These are phyloP conservation scores for Pseudonectria foliicola DNA, from an alignment of 2,329 filamentous ascomycete genomes.

Conservation along the genomic window DNA sequence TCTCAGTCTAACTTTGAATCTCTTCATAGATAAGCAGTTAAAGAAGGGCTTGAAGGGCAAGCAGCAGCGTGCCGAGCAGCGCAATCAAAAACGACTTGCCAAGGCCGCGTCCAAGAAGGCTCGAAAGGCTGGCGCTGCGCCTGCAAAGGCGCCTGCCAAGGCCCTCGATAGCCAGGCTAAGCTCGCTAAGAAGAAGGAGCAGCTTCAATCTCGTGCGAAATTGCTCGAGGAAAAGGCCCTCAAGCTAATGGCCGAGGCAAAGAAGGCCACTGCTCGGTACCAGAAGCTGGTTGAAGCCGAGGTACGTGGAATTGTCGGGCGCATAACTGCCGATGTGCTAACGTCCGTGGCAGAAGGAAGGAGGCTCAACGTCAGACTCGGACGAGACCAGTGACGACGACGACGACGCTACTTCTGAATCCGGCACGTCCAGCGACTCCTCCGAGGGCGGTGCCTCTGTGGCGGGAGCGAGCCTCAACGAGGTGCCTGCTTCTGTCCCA, in stretches of 20 bases:
- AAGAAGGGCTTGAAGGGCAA: slow-evolving; percentile 11
- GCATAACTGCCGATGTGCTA: no score
- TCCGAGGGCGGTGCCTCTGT: slow-evolving; percentile 16
- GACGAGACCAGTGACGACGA: not conserved
- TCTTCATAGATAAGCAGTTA: slow-evolving; percentile 6
- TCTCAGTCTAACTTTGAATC: no score
- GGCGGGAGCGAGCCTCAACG: slow-evolving; percentile 11
- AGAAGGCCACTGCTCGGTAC: slow-evolving; percentile 25
- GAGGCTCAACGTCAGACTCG: slow-evolving; percentile 2
- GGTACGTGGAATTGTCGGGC: slow-evolving; percentile 8
- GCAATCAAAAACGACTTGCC: slow-evolving; percentile 30
- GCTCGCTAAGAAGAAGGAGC: slow-evolving; percentile 31
- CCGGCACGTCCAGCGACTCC: slow-evolving; percentile 11
- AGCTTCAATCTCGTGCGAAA: slow-evolving; percentile 31
- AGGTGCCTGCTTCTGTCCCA: slow-evolving; percentile 16
- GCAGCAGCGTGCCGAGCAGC: slow-evolving; percentile 13
- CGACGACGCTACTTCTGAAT: not conserved
- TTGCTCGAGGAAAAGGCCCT: slow-evolving; percentile 26
- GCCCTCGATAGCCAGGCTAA: slow-evolving; percentile 22
- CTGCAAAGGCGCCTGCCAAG: slow-evolving; percentile 21
- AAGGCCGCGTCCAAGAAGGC: slow-evolving; percentile 32
- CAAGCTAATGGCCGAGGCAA: slow-evolving; percentile 34
- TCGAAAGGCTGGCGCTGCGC: slow-evolving; percentile 28
- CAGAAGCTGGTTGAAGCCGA: slow-evolving; percentile 18
- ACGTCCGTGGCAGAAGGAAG: no score